These are phyloP conservation scores for Nakaseomyces kungkrabaensis DNA, from an alignment of 1,139 yeast genomes.

Conservation along the genomic window DNA sequence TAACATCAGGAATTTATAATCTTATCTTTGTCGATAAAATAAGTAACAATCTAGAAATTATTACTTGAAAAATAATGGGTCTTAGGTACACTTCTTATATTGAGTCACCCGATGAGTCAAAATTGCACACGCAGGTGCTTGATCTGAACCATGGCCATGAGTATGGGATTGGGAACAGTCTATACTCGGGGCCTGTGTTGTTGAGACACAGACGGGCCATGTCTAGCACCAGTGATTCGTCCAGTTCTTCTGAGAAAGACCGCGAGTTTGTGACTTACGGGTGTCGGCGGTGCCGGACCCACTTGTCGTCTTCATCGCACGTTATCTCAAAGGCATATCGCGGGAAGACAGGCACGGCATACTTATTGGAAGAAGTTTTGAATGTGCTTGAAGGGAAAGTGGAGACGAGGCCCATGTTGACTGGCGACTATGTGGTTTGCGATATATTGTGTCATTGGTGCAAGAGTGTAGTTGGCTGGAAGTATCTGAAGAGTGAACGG, in stretches of 20 bases:
- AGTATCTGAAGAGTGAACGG: slow-evolving; percentile 32
- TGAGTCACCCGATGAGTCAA: slow-evolving; percentile 24
- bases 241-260: background rate
- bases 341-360: slow-evolving; percentile 37
- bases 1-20: too few relatives aligned
- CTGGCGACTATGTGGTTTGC: slow-evolving; percentile 36
- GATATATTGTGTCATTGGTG: slow-evolving; percentile 38
- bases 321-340: slow-evolving; percentile 35
- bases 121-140: background rate
- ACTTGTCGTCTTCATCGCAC: slow-evolving; percentile 32
- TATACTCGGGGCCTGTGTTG: background rate
- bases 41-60: too few relatives aligned
- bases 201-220: background rate
- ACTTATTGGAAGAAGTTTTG: slow-evolving; percentile 33
- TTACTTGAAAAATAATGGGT: slow-evolving; percentile 30
- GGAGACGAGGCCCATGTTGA: slow-evolving; percentile 34
- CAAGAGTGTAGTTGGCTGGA: slow-evolving; percentile 36
- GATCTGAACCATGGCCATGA: background rate
- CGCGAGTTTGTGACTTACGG: slow-evolving; percentile 28
- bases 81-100: slow-evolving; percentile 33
- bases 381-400: slow-evolving; percentile 30
- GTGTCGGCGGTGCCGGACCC: slow-evolving; percentile 35
- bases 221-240: background rate
- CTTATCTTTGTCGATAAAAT: too few relatives aligned
- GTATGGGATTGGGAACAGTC: slow-evolving; percentile 1